These are phyloP conservation scores for Mucor lusitanicus DNA, from an alignment of 371 early-diverging fungal genomes.

Conservation along the genomic window DNA sequence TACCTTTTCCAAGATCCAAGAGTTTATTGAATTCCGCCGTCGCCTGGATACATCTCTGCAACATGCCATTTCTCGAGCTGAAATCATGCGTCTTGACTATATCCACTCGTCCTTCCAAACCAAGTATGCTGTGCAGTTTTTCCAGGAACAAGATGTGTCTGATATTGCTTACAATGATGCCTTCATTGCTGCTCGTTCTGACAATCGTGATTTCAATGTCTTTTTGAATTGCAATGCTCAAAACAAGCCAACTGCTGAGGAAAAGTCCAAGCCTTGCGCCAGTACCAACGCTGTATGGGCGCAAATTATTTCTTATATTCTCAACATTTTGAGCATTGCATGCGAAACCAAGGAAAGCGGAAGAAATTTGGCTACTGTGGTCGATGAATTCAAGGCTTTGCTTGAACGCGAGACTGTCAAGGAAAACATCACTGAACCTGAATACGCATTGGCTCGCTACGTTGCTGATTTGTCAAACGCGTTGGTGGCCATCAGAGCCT, in stretches of 20 bases:
- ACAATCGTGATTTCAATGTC: conserved; percentile 68
- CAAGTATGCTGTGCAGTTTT: conserved; percentile 55
- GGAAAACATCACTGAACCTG: conserved; percentile 24
- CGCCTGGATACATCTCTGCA: conserved; percentile 76
- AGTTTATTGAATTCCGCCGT: conserved; percentile 82
- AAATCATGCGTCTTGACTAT: conserved; percentile 60
- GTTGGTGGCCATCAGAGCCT: conserved; percentile 17
- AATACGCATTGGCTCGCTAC: conserved; percentile 30
- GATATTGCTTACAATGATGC: conserved; percentile 52
- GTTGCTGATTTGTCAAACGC: conserved; percentile 26
- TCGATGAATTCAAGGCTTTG: conserved; percentile 16
- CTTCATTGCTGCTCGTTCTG: conserved; percentile 39
- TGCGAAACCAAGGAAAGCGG: conserved; percentile 35
- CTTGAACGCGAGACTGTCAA: conserved; percentile 18
- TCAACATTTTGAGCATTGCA: conserved; percentile 28
- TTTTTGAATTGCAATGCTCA: conserved; percentile 57
- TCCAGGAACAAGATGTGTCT: conserved; percentile 58
- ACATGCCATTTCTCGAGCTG: conserved; percentile 60
- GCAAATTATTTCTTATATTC: conserved; percentile 36
- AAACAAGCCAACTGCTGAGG: conserved; percentile 38
- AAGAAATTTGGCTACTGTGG: conserved; percentile 18
- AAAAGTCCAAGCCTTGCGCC: conserved; percentile 38
- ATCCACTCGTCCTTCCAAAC: conserved; percentile 55
- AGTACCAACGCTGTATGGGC: conserved; percentile 43
- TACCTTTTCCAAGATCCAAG: conserved; percentile 88